phyloP scores from a whole-genome alignment of 345 rosid species.

The Salix caprea region DNA sequence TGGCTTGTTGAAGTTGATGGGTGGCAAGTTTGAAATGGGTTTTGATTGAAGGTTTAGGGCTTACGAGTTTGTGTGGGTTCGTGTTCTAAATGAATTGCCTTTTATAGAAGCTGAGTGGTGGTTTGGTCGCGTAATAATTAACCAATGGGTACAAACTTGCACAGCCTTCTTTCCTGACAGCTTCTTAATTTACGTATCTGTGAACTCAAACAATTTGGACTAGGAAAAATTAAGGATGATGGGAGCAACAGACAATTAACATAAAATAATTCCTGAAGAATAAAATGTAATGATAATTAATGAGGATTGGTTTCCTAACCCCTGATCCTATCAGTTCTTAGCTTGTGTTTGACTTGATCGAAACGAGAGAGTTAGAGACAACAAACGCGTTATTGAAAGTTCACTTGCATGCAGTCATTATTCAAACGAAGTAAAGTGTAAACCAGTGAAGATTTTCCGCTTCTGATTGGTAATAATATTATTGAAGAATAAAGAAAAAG shows the following conservation, averaged over 20 bases:
- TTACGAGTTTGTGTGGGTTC: background rate
- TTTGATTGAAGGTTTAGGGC: background rate
- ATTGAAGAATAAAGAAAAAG: background rate
- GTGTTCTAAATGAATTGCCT: background rate
- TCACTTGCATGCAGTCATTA: background rate
- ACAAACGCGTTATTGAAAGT: conserved; percentile 21
- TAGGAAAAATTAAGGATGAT: background rate
- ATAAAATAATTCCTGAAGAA: no score
- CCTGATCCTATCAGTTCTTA: no score
- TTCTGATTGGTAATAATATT: no score
- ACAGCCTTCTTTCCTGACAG: background rate
- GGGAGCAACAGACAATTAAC: background rate
- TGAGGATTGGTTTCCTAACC: no score
- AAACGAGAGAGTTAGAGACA: background rate
- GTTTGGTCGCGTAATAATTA: background rate
- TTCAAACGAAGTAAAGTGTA: background rate
- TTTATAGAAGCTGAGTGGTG: background rate
- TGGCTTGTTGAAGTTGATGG: background rate
- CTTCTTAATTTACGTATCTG: background rate
- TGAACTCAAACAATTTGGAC: background rate
- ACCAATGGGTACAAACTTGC: background rate
- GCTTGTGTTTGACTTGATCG: background rate
- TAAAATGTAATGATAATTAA: no score
- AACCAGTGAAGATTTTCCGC: no score
- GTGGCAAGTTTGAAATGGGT: background rate